Evolutionary conservation across 2,329 filamentous ascomycete species (phyloP).

Genomic region (Simplicillium sp.): DNA sequence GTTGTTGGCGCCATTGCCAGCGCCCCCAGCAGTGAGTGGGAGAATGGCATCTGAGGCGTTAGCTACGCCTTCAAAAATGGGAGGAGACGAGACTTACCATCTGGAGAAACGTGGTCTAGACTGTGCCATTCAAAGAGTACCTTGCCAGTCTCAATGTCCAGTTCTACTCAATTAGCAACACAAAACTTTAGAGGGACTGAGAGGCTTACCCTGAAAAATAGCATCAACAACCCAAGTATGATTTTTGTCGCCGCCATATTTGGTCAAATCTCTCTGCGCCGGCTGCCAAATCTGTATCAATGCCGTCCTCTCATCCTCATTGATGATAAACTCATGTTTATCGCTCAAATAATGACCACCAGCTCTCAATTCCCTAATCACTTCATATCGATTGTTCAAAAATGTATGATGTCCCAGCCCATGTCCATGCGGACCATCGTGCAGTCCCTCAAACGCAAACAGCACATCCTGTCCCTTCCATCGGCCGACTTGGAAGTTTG

Average conservation of each 20-base stretch:
- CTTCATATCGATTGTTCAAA: constrained; percentile 44
- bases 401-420: constrained; percentile 45
- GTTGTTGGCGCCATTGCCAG: no score
- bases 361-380: constrained; percentile 40
- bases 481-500: constrained; percentile 41
- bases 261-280: constrained; percentile 30
- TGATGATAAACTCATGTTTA: constrained; percentile 46
- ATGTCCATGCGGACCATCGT: constrained; percentile 40
- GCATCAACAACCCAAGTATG: constrained; percentile 49
- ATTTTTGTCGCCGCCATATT: constrained; percentile 33
- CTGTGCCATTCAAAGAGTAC: constrained; percentile 38
- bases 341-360: constrained; percentile 39
- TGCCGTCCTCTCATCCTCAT: constrained; percentile 41
- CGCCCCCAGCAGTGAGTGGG: no score
- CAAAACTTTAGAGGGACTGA: no score
- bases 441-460: constrained; percentile 43
- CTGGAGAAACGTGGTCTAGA: constrained; percentile 15
- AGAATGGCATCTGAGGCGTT: constrained; percentile 29
- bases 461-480: constrained; percentile 43
- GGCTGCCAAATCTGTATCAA: constrained; percentile 45
- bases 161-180: no score
- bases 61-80: no score
- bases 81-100: constrained; percentile 10
- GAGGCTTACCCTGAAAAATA: constrained; percentile 39
- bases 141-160: constrained; percentile 38